Base-by-base conservation (phyloP, 805 yeast species). In the Lachancea quebecensis region DNA sequence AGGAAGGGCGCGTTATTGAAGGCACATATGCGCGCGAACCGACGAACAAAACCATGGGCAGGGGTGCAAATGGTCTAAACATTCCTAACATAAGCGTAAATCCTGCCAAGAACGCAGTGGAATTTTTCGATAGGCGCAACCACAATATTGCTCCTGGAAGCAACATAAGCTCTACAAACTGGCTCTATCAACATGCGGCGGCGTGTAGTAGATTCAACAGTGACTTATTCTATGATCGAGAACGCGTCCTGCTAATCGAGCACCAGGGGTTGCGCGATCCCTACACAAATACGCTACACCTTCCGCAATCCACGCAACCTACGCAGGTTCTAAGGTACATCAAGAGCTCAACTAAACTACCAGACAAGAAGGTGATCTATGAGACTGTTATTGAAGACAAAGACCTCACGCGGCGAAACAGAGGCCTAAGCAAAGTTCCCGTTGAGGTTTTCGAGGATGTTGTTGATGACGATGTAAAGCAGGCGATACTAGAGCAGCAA, bases 111-210 rank as follows among this genome's bases (percentile, higher is more conserved):
- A 65, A 65, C 44, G 64, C 69, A 39, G 64, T 64, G 6, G 76
- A 56, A 59, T 71, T 58, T 45, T 70, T 68, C 44, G 66, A 66
- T 36, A 69, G 67, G 42, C 57, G 60, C 44, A 53, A 53, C 37
- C 50, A 50, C 29, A 51, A 52, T 58, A 70, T 70, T 46, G 42
- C 52, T 18, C 42, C 58, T 10, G 55, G 58, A 2, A 58, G 50
- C 25, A 63, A 56, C 36, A 57, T 78, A 38, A 74, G 77, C 30
- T 87, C 87, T 52, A 82, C 82, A 29, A 79, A 83, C 32, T 89
- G 96, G 96, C 75, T 89, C 67, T 78, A 75, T 53, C 90, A 86
- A 56, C 89, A 87, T 53, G 93, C 95, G 0, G 66, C 73, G n/a
- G 83, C 91, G 29, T 78, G 89, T 3, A 73, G 83, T 50, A 80